Base-by-base conservation (phyloP, 1,139 yeast species). In the Sugiyamaella grinbergsii region DNA sequence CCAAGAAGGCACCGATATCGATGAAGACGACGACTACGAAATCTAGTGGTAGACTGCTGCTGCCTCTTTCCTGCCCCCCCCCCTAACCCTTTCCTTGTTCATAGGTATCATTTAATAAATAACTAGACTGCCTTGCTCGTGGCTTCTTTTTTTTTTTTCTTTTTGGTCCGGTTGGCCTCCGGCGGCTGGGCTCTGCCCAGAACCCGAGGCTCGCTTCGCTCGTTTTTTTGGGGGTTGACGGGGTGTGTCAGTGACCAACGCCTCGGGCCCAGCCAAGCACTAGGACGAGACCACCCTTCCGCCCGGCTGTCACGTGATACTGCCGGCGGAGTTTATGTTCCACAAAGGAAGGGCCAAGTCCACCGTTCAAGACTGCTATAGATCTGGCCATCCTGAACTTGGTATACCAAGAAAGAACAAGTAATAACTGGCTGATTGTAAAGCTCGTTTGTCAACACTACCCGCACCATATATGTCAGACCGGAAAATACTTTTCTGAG, bases 1-100 rank as follows among this genome's bases (percentile, higher is more conserved):
- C 44, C 75, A 72, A 55, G 76, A 72, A 50, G 72, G 71, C 42
- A 63, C 70, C 18, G 71, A 68, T 41, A 64, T 69, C 26, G 74
- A 72, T 38, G 77, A 71, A 22, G 75, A 71, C 42, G 77, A 72
- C 40, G 74, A 70, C 39, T 69, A 64, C 56, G 73, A 69, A 34
- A 57, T 69, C 45, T 63, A 56, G 54, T 28, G 8, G 8, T 8
- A 8, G 26, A 23, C 5, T 23, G 5, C 26, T 8, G 7, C 8
- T 23, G 8, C 26, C 8, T 8, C 26, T 8, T 23, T 23, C 5
- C 26, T 8, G 26, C 26, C 5, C 26, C 26, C 26, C 8, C 8
- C 26, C 26, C 8, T n/a, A n/a, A n/a, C n/a, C n/a, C n/a, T n/a
- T n/a, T n/a, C n/a, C n/a, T n/a, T n/a, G n/a, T n/a, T n/a, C n/a